Conservation (phyloP, 2,329 filamentous ascomycete species). For the Magnaporthales sp. region DNA sequence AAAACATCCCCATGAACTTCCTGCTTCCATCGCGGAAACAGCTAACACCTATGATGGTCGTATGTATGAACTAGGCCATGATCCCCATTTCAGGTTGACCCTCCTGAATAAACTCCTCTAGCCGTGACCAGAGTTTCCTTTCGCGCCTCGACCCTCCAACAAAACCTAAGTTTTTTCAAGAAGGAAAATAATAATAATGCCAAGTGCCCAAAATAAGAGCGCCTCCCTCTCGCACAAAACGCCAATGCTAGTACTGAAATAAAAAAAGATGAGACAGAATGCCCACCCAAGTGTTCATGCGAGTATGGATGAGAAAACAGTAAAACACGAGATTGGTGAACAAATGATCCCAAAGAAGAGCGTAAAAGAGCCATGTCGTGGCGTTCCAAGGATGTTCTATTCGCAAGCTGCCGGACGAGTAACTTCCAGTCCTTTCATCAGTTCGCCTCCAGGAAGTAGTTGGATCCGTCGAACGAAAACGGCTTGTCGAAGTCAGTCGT, state of each 20-base stretch:
- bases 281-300: not conserved
- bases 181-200: not conserved
- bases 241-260: not conserved
- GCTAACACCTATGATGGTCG: not conserved
- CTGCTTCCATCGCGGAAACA: not conserved
- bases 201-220: not conserved
- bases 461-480: constrained; percentile 39
- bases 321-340: not conserved
- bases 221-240: not conserved
- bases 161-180: not conserved
- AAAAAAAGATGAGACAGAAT: not conserved
- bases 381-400: not conserved
- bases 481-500: constrained; percentile 41
- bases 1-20: not conserved
- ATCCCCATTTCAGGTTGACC: not conserved
- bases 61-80: not conserved
- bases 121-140: not conserved
- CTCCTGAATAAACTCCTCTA: not conserved
- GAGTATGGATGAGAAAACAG: not conserved
- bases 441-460: constrained; percentile 29
- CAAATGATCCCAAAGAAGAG: not conserved
- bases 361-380: not conserved
- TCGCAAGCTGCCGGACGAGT: not conserved
- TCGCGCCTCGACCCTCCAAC: not conserved
- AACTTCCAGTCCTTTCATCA: not conserved